Evolutionary conservation across 2,329 filamentous ascomycete genomes (phyloP), one percentile per base, ranked within the genome.

Genomic region (Biscogniauxia marginata): DNA sequence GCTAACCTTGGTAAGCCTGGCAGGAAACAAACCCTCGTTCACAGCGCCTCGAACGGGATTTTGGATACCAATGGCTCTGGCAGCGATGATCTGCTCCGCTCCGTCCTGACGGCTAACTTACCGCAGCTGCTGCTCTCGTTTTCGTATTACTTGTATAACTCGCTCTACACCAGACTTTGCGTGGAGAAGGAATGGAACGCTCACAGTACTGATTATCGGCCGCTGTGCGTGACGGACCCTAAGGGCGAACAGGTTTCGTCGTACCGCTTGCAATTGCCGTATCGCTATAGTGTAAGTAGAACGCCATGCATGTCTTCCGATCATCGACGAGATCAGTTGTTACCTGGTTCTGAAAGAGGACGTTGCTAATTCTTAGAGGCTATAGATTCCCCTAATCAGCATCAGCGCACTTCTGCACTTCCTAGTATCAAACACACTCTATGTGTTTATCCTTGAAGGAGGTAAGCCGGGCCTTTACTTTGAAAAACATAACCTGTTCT

Each of bases 211-310:
- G 21, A 20, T 8, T 46, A 23, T 18, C 20, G 46, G 9, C 57
- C 56, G 1, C 51, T 62, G 6, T 53, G 57, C 3, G 61, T 63
- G 9, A 62, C 64, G 1, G 46, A 57, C 18, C 64, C 63, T 0
- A 49, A 7, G 4, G 65, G 65, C 2, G 21, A 60, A 4, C 67
- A 68, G 43, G 20, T 50, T 1, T 67, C 66, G 2, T 62, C 39
- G 9, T 65, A 66, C 30, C 48, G 60, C 8, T 55, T 69, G 4
- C 64, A 66, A 34, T 51, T 69, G 1, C 66, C 67, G 1, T 39
- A 39, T 39, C 13, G 9, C 30, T 39, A 39, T 39, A 39, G 30
- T 39, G 30, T 39, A 9, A 39, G 30, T 39, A 11, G 9, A 63
- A 65, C 45, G n/a, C n/a, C n/a, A n/a, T n/a, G n/a, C n/a, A n/a